Evolutionary conservation across 768 basidiomycete genomes (phyloP).

Genomic region (Termitomyces bulborhizus): DNA sequence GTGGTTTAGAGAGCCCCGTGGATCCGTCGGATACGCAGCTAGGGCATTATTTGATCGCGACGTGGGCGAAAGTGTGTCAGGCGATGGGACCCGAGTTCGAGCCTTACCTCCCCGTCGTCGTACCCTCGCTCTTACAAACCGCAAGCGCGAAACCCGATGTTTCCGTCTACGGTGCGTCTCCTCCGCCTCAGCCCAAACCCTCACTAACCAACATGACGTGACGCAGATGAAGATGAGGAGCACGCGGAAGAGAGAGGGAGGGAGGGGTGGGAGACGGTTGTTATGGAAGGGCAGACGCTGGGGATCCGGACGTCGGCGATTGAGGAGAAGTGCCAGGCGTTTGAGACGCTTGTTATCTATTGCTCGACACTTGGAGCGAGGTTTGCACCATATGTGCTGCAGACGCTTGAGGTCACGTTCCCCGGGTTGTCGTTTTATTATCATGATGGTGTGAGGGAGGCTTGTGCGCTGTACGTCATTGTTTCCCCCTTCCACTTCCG

Average conservation of each 20-base stretch:
- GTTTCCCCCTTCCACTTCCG: too few species aligned
- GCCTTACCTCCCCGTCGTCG: slow-evolving; percentile 79
- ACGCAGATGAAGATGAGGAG: slow-evolving; percentile 48
- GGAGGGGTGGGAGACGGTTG: slow-evolving; percentile 76
- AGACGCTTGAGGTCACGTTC: slow-evolving; percentile 65
- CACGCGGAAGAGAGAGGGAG: slow-evolving; percentile 50
- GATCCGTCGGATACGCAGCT: slow-evolving; percentile 71
- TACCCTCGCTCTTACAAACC: slow-evolving; percentile 69
- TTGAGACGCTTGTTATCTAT: slow-evolving; percentile 81
- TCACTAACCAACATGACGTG: background rate
- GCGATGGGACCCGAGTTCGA: slow-evolving; percentile 82
- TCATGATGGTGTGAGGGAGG: slow-evolving; percentile 81
- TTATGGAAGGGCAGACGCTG: slow-evolving; percentile 70
- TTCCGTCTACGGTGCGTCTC: slow-evolving; percentile 54
- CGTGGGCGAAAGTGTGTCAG: slow-evolving; percentile 87
- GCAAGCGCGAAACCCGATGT: slow-evolving; percentile 81
- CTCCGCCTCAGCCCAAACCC: background rate
- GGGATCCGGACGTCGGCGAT: slow-evolving; percentile 76
- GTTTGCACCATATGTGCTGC: slow-evolving; percentile 70
- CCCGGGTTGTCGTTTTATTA: slow-evolving; percentile 72
- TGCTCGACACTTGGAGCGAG: slow-evolving; percentile 58
- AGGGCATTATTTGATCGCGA: slow-evolving; percentile 72
- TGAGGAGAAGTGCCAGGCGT: slow-evolving; percentile 85
- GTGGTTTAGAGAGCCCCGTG: slow-evolving; percentile 46
- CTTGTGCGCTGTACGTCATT: slow-evolving; percentile 57